These are phyloP conservation scores for Rubia yunnanensis DNA, from an alignment of 257 asterid species.

Conservation along the genomic window DNA sequence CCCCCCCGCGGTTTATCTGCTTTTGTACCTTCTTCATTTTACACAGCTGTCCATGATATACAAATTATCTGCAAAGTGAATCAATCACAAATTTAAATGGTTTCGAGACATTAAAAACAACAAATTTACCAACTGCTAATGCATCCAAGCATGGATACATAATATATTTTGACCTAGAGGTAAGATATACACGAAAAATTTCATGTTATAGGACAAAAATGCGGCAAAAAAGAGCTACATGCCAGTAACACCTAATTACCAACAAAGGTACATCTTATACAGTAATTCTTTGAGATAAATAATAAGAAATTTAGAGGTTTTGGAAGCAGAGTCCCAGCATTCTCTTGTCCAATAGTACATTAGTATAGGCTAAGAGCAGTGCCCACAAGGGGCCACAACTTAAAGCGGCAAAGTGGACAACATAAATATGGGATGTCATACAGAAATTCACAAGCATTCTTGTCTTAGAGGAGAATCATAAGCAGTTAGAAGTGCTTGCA, in stretches of 20 bases:
- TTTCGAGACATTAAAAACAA: background rate
- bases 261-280: background rate
- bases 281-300: background rate
- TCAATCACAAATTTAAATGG: background rate
- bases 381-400: background rate
- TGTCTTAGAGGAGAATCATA: background rate
- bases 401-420: background rate
- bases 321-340: background rate
- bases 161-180: background rate
- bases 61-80: slow-evolving; percentile 9
- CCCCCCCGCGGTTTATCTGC: background rate
- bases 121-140: background rate
- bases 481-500: background rate
- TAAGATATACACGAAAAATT: background rate
- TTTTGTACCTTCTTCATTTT: slow-evolving; percentile 1
- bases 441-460: background rate
- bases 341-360: background rate
- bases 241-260: background rate
- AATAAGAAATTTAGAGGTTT: background rate
- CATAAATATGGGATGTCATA: background rate
- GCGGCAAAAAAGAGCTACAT: background rate
- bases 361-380: background rate
- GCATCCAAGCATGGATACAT: background rate
- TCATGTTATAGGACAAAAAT: background rate
- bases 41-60: background rate